A percentile compares a stretch with the other conserved stretches of the same genome.
Conservation (phyloP, 2,329 filamentous ascomycete genomes). For the Trichoderma asperellum region DNA sequence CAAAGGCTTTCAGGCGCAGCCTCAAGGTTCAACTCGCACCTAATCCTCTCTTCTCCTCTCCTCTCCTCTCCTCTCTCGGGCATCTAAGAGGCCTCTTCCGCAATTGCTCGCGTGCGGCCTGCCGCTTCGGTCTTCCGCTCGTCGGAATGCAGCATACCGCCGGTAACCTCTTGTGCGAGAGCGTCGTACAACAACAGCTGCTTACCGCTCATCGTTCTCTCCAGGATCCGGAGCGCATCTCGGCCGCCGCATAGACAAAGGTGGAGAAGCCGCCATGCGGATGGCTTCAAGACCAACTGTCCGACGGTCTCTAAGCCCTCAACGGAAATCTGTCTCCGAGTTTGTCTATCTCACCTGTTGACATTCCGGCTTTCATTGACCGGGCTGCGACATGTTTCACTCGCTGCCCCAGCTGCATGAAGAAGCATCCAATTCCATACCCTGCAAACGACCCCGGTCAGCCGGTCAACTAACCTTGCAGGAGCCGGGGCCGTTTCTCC, state of each 20-base stretch:
- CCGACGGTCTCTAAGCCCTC: constrained; percentile 6
- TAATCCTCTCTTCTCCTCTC: background rate
- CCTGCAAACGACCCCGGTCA: constrained; percentile 24
- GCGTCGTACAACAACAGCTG: background rate
- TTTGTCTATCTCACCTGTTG: constrained; percentile 14
- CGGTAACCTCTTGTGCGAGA: background rate
- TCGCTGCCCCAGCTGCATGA: constrained; percentile 20
- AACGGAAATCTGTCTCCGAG: background rate
- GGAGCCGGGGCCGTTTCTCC: constrained; percentile 17
- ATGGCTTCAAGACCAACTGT: constrained; percentile 12
- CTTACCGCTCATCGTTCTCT: background rate
- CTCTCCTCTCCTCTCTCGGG: background rate
- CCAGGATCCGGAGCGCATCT: background rate
- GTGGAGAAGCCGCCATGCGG: constrained; percentile 12
- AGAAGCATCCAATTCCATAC: constrained; percentile 25
- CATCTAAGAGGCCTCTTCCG: background rate
- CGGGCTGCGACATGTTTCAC: constrained; percentile 25
- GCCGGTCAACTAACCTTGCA: constrained; percentile 24
- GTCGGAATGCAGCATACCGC: background rate
- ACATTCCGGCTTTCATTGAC: constrained; percentile 7
- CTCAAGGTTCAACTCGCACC: background rate
- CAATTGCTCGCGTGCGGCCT: background rate
- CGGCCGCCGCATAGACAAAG: constrained; percentile 2
- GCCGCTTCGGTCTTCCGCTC: background rate
- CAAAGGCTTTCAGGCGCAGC: background rate